Evolutionary conservation across 164 flowering plant genomes (phyloP).

Genomic region (Warburgia ugandensis): DNA sequence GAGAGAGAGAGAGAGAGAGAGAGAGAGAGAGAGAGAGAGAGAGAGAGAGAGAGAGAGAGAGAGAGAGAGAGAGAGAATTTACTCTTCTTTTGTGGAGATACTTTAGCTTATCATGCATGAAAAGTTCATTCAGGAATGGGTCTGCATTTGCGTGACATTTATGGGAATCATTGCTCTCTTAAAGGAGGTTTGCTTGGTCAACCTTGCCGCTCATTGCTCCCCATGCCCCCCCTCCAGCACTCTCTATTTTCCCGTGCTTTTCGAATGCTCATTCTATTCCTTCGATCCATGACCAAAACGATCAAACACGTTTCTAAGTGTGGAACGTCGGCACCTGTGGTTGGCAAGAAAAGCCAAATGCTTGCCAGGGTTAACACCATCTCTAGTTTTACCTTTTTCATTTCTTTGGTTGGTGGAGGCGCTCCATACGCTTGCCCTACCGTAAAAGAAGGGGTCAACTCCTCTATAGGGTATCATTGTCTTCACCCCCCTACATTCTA

Average conservation of each 20-base stretch:
- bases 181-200: slow-evolving; percentile 1
- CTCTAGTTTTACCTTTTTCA: no score
- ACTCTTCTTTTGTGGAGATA: not conserved
- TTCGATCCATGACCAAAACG: not conserved
- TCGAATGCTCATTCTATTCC: not conserved
- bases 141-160: slow-evolving; percentile 4
- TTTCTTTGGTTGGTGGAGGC: no score
- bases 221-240: not conserved
- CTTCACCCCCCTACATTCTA: no score
- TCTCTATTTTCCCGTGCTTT: not conserved
- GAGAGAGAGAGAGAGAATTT: not conserved
- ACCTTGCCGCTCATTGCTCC: not conserved
- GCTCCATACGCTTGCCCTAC: no score
- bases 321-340: not conserved
- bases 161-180: not conserved
- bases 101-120: not conserved
- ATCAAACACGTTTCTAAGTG: not conserved
- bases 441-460: no score
- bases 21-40: no score
- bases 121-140: not conserved
- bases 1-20: no score
- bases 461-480: no score
- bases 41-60: no score
- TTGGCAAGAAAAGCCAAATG: not conserved
- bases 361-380: no score